Conservation (phyloP, 768 basidiomycete genomes). For the Rickenella mellea region DNA sequence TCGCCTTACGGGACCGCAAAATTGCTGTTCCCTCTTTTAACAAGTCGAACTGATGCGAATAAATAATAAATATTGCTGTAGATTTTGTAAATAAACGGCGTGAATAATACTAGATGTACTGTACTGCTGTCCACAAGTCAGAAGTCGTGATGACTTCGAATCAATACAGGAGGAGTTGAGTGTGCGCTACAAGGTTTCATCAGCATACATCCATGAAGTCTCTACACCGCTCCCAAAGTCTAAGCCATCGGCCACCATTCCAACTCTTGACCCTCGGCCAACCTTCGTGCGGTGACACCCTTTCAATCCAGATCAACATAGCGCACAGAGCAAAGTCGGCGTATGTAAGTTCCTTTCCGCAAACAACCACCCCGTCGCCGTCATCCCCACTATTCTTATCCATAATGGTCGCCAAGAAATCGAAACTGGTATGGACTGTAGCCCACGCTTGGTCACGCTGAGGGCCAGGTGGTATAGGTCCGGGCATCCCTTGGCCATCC, state of each 20-base stretch:
- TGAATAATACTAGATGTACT: no score
- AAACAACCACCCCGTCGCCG: slow-evolving; percentile 52
- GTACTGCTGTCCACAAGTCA: no score
- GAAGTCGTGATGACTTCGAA: no score
- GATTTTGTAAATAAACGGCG: no score
- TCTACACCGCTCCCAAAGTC: slow-evolving; percentile 51
- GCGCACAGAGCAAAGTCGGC: slow-evolving; percentile 70
- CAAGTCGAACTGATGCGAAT: no score
- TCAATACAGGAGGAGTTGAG: no score
- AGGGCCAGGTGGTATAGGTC: slow-evolving; percentile 20
- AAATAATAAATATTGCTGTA: no score
- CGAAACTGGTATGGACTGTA: slow-evolving; percentile 56
- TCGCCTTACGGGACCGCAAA: no score
- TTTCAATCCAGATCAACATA: slow-evolving; percentile 65
- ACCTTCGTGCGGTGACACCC: slow-evolving; percentile 63
- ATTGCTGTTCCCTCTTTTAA: no score
- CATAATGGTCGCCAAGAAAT: slow-evolving; percentile 53
- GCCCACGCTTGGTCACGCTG: slow-evolving; percentile 59
- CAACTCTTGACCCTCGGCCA: slow-evolving; percentile 62
- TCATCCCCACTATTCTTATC: slow-evolving; percentile 56
- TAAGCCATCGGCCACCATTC: slow-evolving; percentile 61
- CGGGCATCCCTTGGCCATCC: slow-evolving; percentile 8
- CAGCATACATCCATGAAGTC: slow-evolving; percentile 61
- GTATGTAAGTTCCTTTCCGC: slow-evolving; percentile 59
- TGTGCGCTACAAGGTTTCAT: no score